Evolutionary conservation across 2,329 filamentous ascomycete genomes (phyloP).

Genomic region (Nemania sp.): DNA sequence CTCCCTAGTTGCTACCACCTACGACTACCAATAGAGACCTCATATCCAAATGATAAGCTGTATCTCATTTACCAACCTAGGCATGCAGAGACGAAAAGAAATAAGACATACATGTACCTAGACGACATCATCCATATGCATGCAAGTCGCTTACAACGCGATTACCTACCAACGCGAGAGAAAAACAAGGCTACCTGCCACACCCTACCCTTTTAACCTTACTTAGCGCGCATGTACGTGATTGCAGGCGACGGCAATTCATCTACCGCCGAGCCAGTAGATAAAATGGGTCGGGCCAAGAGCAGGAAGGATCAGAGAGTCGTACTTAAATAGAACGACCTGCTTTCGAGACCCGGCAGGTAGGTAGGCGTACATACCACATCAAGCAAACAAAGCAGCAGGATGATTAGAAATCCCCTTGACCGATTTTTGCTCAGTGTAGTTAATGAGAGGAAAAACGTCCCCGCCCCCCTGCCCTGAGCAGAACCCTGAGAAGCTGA

Average conservation of each 20-base stretch:
- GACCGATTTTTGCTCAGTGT: neutral
- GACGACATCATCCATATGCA: neutral
- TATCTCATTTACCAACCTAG: conserved; percentile 8
- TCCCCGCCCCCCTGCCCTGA: too few relatives aligned
- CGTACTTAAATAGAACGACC: neutral
- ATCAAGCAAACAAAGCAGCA: neutral
- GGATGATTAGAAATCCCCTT: neutral
- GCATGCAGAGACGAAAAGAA: neutral
- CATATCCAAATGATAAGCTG: neutral
- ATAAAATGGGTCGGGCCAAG: neutral
- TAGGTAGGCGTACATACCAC: neutral
- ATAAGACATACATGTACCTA: neutral
- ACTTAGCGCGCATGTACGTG: neutral
- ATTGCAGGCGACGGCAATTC: neutral
- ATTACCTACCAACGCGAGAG: conserved; percentile 8
- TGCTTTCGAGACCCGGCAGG: neutral
- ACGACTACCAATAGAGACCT: neutral
- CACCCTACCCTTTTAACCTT: neutral
- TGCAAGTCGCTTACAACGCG: conserved; percentile 22
- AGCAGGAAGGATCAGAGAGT: neutral
- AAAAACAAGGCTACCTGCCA: conserved; percentile 1
- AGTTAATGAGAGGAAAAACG: conserved; percentile 1
- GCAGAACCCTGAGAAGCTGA: neutral
- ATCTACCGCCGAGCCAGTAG: neutral
- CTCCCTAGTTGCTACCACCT: neutral